Evolutionary conservation across 1,139 yeast species (phyloP).

Genomic region (Debaryomyces coudertii): DNA sequence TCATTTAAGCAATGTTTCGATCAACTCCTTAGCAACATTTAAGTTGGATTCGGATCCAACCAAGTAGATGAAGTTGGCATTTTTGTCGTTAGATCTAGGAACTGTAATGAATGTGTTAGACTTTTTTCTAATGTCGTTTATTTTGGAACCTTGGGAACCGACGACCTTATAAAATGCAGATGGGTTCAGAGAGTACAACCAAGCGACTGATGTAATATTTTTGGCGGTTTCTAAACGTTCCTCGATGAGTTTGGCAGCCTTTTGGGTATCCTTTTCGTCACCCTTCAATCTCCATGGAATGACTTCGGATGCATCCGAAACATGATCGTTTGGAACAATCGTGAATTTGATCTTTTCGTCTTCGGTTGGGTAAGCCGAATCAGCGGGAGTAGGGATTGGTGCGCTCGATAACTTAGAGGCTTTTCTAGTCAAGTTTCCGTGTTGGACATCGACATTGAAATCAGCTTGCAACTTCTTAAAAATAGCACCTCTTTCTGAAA

Average conservation of each 20-base stretch:
- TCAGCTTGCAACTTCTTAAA: conserved; percentile 59
- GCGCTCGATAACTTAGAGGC: conserved; percentile 54
- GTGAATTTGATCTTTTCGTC: conserved; percentile 50
- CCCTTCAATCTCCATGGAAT: conserved; percentile 72
- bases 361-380: conserved; percentile 50
- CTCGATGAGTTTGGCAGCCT: conserved; percentile 40
- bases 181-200: conserved; percentile 43
- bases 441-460: conserved; percentile 62
- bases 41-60: conserved; percentile 39
- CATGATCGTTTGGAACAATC: conserved; percentile 33
- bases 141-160: conserved; percentile 76
- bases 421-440: conserved; percentile 54
- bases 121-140: conserved; percentile 62
- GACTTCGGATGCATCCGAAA: conserved; percentile 27
- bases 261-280: conserved; percentile 40
- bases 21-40: conserved; percentile 30
- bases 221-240: conserved; percentile 39
- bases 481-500: conserved; percentile 70
- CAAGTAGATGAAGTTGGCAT: conserved; percentile 32
- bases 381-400: conserved; percentile 51
- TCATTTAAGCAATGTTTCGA: conserved; percentile 22
- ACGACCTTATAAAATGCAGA: conserved; percentile 58
- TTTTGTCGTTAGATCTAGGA: conserved; percentile 61
- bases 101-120: conserved; percentile 63
- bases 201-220: conserved; percentile 36